A percentile compares a stretch with the other conserved stretches of the same genome.
Conservation (phyloP, 2,329 filamentous ascomycete genomes). For the Cadophora sp. region DNA sequence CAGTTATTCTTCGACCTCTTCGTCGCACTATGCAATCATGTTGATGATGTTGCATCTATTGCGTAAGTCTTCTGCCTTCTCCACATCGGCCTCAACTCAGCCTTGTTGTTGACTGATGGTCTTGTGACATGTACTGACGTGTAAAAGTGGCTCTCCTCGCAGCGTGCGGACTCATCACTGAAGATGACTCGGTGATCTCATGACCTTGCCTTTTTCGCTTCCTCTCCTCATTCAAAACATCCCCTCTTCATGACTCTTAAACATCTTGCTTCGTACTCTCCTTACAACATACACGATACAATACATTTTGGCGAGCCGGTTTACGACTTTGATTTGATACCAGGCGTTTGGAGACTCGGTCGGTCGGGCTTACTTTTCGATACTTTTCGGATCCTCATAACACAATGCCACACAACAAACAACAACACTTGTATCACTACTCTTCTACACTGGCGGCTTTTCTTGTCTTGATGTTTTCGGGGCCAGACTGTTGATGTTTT, state of each 20-base stretch:
- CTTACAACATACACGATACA: slow-evolving; percentile 19
- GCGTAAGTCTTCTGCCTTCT: slow-evolving; percentile 52
- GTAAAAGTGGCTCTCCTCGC: slow-evolving; percentile 41
- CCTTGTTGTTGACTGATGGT: background rate
- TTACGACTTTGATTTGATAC: slow-evolving; percentile 34
- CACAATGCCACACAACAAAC: slow-evolving; percentile 3
- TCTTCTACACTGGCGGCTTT: slow-evolving; percentile 27
- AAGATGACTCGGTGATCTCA: slow-evolving; percentile 22
- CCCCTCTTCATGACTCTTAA: background rate
- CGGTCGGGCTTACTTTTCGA: background rate
- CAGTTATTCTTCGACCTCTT: slow-evolving; percentile 93
- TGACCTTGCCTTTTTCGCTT: slow-evolving; percentile 17
- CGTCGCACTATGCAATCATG: slow-evolving; percentile 90
- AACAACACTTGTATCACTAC: slow-evolving; percentile 38
- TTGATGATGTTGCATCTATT: slow-evolving; percentile 70
- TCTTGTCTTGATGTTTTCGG: slow-evolving; percentile 14
- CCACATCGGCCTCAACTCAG: slow-evolving; percentile 1
- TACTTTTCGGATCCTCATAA: background rate
- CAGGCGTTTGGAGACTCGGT: slow-evolving; percentile 36
- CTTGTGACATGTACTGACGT: slow-evolving; percentile 22
- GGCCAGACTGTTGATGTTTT: slow-evolving; percentile 11
- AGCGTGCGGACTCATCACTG: slow-evolving; percentile 42
- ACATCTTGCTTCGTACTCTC: slow-evolving; percentile 28
- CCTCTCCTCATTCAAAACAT: slow-evolving; percentile 5
- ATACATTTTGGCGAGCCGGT: background rate